Evolutionary conservation across 169 alveolate genomes (phyloP).

Genomic region (Plasmodium chabaudi): DNA sequence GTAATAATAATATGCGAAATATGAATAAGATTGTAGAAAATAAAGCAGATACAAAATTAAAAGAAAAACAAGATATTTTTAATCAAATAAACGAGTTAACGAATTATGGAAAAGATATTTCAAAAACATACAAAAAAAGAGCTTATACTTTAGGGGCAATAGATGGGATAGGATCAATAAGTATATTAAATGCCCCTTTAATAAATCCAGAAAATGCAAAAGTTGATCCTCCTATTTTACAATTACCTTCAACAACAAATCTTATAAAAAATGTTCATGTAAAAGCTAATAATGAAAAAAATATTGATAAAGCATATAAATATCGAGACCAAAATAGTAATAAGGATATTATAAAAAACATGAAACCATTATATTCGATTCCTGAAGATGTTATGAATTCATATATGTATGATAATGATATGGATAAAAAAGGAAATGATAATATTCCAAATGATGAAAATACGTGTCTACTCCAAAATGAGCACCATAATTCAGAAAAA

Average conservation of each 20-base stretch:
- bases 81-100: slow-evolving; percentile 29
- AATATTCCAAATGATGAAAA: background rate
- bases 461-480: background rate
- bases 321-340: slow-evolving; percentile 63
- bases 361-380: slow-evolving; percentile 67
- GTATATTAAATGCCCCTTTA: slow-evolving; percentile 58
- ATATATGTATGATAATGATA: slow-evolving; percentile 19
- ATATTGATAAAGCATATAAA: slow-evolving; percentile 54
- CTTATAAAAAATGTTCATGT: slow-evolving; percentile 71
- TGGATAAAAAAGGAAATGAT: background rate
- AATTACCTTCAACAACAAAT: slow-evolving; percentile 62
- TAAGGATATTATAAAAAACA: slow-evolving; percentile 38
- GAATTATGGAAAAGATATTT: slow-evolving; percentile 23
- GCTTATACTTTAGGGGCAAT: slow-evolving; percentile 69
- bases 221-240: slow-evolving; percentile 57
- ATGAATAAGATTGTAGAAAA: slow-evolving; percentile 11
- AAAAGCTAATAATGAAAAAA: slow-evolving; percentile 49
- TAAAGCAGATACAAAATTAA: slow-evolving; percentile 25
- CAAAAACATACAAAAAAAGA: slow-evolving; percentile 41
- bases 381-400: slow-evolving; percentile 59
- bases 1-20: slow-evolving; percentile 7
- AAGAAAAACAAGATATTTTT: slow-evolving; percentile 12
- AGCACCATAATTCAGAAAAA: background rate
- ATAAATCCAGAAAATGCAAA: slow-evolving; percentile 51
- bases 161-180: slow-evolving; percentile 63